Evolutionary conservation across 805 yeast genomes (phyloP), one percentile per base, ranked within the genome.

Genomic region (Tetrapisispora phaffii): DNA sequence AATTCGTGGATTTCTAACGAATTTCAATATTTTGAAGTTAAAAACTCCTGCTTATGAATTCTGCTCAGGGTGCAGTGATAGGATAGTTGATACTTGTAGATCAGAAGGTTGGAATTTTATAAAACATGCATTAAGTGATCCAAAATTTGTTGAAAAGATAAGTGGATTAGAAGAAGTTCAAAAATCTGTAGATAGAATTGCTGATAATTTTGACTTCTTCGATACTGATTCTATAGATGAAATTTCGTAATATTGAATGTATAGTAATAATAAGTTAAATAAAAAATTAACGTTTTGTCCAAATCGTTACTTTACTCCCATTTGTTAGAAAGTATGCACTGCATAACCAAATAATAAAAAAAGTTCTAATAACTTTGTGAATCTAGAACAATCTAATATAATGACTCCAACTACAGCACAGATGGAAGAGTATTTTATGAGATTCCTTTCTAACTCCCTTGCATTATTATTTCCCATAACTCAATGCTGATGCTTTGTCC

Each of bases 11-110:
- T 90, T 82, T 57, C 64, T 94, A 29, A 77, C 75, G 53, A 73
- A 72, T 41, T 86, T 81, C 54, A 74, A 74, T 39, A 79, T 78
- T 15, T 59, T 82, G 47, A 82, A 79, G 52, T 68, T 89, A 20
- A 69, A 71, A 47, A 82, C 95, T 0, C 85, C 85, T 1, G 79
- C 80, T 26, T 94, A 84, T 65, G 68, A 72, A 33, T 71, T 76
- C 54, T 93, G 99, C 62, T 82, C 97, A 0, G 98, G 89, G 0
- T 93, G 99, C 55, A 85, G 95, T 1, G 50, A 64, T 0, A 53
- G 68, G 0, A 81, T 93, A 1, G 53, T 85, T 0, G 63, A 70
- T 3, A 72, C 68, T 9, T 87, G 72, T 64, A 48, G 62, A 20
- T 50, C 57, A 1, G 62, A 69, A 0, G 87, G 86, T 0, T 93